Conservation (phyloP, 2,329 filamentous ascomycete species). For the Fusarium sp. region DNA sequence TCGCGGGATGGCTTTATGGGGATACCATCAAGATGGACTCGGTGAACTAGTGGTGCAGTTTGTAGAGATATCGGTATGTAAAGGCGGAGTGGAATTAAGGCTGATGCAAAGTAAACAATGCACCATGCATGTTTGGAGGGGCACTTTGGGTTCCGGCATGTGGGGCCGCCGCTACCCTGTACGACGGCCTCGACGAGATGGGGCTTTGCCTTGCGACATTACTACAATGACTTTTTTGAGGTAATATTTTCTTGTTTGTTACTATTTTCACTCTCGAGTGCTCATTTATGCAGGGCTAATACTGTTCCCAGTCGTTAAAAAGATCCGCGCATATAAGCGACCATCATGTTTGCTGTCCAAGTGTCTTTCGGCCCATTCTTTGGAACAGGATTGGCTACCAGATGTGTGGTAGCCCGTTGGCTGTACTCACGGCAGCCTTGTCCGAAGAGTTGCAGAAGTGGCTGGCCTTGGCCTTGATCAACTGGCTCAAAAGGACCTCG, state of each 20-base stretch:
- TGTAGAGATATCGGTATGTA: slow-evolving; percentile 28
- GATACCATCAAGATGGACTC: background rate
- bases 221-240: background rate
- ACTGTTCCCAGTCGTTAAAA: background rate
- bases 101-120: slow-evolving; percentile 44
- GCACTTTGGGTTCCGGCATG: slow-evolving; percentile 22
- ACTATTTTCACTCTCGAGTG: background rate
- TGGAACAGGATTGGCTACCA: background rate
- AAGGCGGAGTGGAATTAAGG: slow-evolving; percentile 44
- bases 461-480: background rate
- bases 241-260: background rate
- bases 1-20: slow-evolving; percentile 31
- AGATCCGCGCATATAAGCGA: background rate
- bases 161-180: slow-evolving; percentile 40
- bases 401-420: background rate
- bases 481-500: background rate
- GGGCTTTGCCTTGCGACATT: background rate
- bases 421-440: background rate
- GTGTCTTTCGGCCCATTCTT: background rate
- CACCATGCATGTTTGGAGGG: slow-evolving; percentile 25
- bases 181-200: background rate
- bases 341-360: background rate
- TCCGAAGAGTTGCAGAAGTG: background rate
- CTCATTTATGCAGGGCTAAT: background rate
- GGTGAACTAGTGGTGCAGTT: slow-evolving; percentile 16